phyloP scores from a whole-genome alignment of 176 grass and related monocot genomes.

The Bolboschoenus planiculmis region DNA sequence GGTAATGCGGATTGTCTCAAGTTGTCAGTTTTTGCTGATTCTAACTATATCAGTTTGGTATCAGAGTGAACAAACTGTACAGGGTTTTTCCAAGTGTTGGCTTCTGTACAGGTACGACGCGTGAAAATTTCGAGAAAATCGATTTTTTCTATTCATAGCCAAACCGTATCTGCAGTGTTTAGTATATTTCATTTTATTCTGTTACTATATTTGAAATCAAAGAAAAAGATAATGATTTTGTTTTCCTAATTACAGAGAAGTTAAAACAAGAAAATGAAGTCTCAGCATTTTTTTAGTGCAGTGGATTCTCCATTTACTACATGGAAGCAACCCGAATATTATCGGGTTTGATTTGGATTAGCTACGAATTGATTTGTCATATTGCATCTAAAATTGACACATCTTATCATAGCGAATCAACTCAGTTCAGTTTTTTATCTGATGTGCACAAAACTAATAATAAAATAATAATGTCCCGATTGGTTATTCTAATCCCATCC shows the following conservation, averaged over 20 bases:
- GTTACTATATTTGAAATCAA: background rate
- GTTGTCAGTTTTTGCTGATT: background rate
- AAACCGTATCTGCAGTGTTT: background rate
- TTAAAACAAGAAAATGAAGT: background rate
- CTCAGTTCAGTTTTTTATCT: too few species aligned
- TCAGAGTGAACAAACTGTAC: background rate
- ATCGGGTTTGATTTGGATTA: background rate
- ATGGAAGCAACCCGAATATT: background rate
- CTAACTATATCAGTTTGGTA: slow-evolving; percentile 1
- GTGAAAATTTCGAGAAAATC: background rate
- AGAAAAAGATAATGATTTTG: background rate
- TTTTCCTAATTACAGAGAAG: background rate
- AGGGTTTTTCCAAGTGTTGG: background rate
- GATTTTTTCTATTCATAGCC: background rate
- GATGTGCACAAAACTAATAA: too few species aligned
- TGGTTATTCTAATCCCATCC: too few species aligned
- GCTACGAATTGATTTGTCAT: too few species aligned
- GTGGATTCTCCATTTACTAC: background rate
- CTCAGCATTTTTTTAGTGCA: background rate
- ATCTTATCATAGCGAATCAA: too few species aligned
- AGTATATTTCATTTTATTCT: background rate
- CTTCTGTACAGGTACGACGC: background rate
- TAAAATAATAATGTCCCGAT: too few species aligned
- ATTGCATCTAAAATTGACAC: too few species aligned
- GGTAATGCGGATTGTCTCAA: background rate